Percentiles rank a stretch among this genome's conserved stretches.
Evolutionary conservation across 164 flowering plant species (phyloP).

Genomic region (Kingdonia uniflora): DNA sequence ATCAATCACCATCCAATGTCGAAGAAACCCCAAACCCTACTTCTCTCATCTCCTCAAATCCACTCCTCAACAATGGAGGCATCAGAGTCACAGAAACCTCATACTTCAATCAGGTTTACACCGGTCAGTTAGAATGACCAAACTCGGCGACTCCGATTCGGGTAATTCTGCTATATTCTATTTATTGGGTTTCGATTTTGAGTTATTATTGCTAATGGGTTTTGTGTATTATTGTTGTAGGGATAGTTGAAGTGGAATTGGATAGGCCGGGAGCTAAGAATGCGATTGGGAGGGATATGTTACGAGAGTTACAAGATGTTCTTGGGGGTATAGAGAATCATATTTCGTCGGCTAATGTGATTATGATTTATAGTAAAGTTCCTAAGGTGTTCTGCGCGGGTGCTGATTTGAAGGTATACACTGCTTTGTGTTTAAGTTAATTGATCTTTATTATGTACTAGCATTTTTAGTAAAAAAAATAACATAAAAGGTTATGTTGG

Average conservation of each 20-base stretch:
- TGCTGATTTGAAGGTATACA: conserved; percentile 86
- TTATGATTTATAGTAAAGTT: conserved; percentile 65
- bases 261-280: conserved; percentile 73
- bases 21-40: conserved; percentile 9
- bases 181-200: neutral
- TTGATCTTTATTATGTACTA: neutral
- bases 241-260: conserved; percentile 71
- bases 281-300: conserved; percentile 77
- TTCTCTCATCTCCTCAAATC: neutral
- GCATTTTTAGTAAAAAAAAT: no score
- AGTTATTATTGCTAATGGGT: neutral
- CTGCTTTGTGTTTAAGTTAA: neutral
- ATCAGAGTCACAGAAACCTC: conserved; percentile 38
- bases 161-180: conserved; percentile 22
- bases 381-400: conserved; percentile 88
- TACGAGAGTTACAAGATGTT: conserved; percentile 42
- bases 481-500: no score
- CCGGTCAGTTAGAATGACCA: conserved; percentile 42
- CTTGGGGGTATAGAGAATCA: conserved; percentile 44
- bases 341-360: conserved; percentile 48
- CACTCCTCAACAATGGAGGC: conserved; percentile 4
- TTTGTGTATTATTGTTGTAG: conserved; percentile 21
- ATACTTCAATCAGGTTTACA: conserved; percentile 39
- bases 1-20: conserved; percentile 10
- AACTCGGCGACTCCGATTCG: conserved; percentile 46